Conservation (phyloP, 108 stramenopile genomes). For the Seminavis robusta region DNA sequence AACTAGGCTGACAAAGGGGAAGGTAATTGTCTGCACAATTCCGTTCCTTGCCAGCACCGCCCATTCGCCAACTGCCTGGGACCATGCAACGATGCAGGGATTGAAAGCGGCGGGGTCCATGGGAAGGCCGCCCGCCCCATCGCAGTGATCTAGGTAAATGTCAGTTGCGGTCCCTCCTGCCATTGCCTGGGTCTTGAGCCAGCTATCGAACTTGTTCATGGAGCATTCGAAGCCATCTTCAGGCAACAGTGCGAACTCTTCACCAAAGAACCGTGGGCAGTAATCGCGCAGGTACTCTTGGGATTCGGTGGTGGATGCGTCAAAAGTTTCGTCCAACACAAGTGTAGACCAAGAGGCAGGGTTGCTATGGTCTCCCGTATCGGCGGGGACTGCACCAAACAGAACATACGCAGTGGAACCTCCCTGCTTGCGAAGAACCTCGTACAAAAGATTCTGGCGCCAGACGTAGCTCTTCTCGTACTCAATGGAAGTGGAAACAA, state of each 20-base stretch:
- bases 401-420: constrained; percentile 27
- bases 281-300: constrained; percentile 35
- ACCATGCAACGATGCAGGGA: constrained; percentile 47
- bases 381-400: constrained; percentile 35
- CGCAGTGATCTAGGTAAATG: constrained; percentile 31
- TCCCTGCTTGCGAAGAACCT: constrained; percentile 13
- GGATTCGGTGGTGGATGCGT: constrained; percentile 25
- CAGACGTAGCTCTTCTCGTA: constrained; percentile 36
- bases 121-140: constrained; percentile 34
- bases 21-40: constrained; percentile 22
- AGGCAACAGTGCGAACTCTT: constrained; percentile 25
- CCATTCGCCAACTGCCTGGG: constrained; percentile 5
- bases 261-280: constrained; percentile 31
- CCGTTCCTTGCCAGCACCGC: constrained; percentile 22
- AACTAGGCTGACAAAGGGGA: constrained; percentile 21
- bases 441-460: constrained; percentile 27
- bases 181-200: constrained; percentile 32
- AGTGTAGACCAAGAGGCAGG: constrained; percentile 35
- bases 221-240: constrained; percentile 27
- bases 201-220: constrained; percentile 36
- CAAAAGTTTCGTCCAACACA: constrained; percentile 42
- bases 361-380: constrained; percentile 43
- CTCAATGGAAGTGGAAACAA: constrained; percentile 22
- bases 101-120: constrained; percentile 31
- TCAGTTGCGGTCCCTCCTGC: not conserved